Percentiles rank a stretch among this genome's conserved stretches.
Conservation (phyloP, 805 yeast species). For the Metschnikowia noctiluminum region DNA sequence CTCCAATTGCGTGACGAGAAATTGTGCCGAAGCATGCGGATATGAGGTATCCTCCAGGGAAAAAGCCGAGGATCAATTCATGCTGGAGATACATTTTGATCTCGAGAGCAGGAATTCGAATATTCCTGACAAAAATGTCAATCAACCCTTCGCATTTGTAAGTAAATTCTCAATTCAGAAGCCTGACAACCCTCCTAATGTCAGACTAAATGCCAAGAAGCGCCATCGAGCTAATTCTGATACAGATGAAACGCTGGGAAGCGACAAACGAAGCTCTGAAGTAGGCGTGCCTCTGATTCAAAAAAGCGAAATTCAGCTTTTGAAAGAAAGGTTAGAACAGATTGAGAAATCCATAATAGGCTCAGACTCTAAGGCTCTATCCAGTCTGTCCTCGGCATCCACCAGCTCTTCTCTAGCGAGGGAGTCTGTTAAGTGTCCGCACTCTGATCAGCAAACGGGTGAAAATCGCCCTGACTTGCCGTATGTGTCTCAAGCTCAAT, state of each 20-base stretch:
- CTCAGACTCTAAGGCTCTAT: neutral
- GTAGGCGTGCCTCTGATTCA: slow-evolving; percentile 1
- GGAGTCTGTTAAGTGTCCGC: neutral
- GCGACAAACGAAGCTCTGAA: neutral
- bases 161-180: slow-evolving; percentile 2
- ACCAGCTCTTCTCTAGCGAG: neutral
- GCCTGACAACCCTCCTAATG: neutral
- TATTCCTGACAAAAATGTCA: neutral
- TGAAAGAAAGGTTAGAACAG: slow-evolving; percentile 16
- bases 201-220: neutral
- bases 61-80: slow-evolving; percentile 10
- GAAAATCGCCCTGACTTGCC: neutral
- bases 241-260: neutral
- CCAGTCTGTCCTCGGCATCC: neutral
- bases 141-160: neutral
- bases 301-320: slow-evolving; percentile 15
- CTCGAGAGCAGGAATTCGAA: neutral
- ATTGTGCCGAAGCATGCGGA: slow-evolving; percentile 18
- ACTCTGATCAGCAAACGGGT: neutral
- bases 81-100: slow-evolving; percentile 12
- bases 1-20: slow-evolving; percentile 23
- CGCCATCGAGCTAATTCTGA: neutral
- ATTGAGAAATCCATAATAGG: slow-evolving; percentile 15
- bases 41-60: slow-evolving; percentile 16
- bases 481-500: neutral